These are phyloP conservation scores for Malassezia equina DNA, from an alignment of 1,284 basidiomycete species.

Conservation along the genomic window DNA sequence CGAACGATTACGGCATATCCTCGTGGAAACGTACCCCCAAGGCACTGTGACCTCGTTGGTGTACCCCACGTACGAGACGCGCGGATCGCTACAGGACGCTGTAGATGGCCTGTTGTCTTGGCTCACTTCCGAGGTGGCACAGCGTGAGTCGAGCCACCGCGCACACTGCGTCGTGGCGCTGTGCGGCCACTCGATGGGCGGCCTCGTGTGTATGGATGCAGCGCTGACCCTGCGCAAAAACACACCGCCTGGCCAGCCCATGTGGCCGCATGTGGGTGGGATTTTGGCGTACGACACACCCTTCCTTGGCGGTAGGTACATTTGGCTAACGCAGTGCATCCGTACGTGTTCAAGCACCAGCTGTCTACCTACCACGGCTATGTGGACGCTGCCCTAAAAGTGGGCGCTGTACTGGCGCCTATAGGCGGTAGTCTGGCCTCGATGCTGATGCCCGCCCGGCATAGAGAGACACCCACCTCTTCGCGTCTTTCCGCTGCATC, in stretches of 20 bases:
- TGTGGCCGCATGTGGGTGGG: conserved; percentile 70
- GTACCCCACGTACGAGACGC: conserved; percentile 81
- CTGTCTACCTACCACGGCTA: conserved; percentile 58
- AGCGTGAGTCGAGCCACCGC: conserved; percentile 59
- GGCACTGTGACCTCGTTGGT: conserved; percentile 62
- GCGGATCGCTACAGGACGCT: conserved; percentile 37
- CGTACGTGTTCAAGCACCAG: conserved; percentile 72
- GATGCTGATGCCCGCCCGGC: not conserved
- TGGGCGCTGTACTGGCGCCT: conserved; percentile 41
- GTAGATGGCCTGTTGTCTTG: conserved; percentile 25
- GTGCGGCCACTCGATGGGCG: conserved; percentile 65
- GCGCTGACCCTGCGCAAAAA: conserved; percentile 50
- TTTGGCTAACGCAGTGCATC: conserved; percentile 55
- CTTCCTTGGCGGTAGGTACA: conserved; percentile 21
- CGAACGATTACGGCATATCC: conserved; percentile 63
- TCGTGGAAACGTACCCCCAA: conserved; percentile 53
- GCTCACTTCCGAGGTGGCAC: conserved; percentile 63
- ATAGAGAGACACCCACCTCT: conserved; percentile 2
- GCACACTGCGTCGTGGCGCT: conserved; percentile 55
- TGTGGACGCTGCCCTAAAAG: not conserved
- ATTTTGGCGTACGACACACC: conserved; percentile 79
- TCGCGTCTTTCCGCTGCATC: conserved; percentile 7
- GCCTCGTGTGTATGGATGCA: conserved; percentile 66
- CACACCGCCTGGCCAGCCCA: conserved; percentile 53
- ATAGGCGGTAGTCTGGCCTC: conserved; percentile 31